Evolutionary conservation across 176 grass and related monocot species (phyloP), one percentile per base, ranked within the genome.

Genomic region (Chrysopogon serrulatus): DNA sequence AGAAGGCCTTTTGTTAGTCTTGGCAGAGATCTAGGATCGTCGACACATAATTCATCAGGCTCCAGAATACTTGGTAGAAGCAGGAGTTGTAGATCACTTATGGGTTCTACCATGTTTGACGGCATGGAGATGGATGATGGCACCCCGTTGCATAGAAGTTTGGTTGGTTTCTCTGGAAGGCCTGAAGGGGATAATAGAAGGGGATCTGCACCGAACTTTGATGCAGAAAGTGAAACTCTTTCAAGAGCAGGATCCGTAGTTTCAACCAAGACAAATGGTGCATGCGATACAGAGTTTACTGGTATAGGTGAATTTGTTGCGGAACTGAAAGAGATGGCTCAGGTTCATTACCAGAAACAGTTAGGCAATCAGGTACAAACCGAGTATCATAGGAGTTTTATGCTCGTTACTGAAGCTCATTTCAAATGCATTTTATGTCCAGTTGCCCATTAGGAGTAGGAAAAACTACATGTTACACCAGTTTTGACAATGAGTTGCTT

Each of bases 241-340:
- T 92, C 93, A 70, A 88, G 68, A 76, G 90, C 77, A 71, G 93
- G 88, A 86, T 94, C 85, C 17, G 70, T 91, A 68, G 23, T 88
- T 81, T 98, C 90, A 74, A 71, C 82, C 61, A 92, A 87, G 36
- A 39, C 61, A 74, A 90, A 82, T 81, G 41, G 74, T 62, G 86
- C 85, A 73, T 78, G 79, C 31, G 89, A 93, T 27, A 68, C 77
- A 57, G 88, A 92, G 79, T 92, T 98, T 71, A 90, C 89, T 0
- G 81, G 90, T 42, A 92, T 92, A 35, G 72, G 84, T 89, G 93
- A 96, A 85, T 92, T 97, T 94, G 94, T 92, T 45, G 89, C 91
- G 33, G 93, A 92, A 88, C 86, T 94, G 60, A 95, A 95, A 76
- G 93, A 99, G 84, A 99, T 96, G 93, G 93, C 89, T 57, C 87